Base-by-base conservation (phyloP, 192 early-diverging fungal genomes). In the Mortierella claussenii region DNA sequence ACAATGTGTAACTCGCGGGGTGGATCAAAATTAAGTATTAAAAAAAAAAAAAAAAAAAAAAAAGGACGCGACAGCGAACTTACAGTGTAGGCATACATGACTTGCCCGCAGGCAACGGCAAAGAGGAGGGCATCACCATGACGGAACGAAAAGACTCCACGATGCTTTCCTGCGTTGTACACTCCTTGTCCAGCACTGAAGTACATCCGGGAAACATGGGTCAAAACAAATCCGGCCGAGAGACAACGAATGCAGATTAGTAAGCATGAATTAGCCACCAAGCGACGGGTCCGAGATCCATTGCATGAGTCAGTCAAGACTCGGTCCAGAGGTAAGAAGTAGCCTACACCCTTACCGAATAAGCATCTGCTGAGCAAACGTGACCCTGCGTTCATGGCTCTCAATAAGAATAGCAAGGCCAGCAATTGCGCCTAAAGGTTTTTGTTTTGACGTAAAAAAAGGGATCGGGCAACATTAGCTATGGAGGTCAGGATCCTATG, bases 51-150 rank as follows among this genome's bases (percentile, higher is more conserved):
- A n/a, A n/a, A n/a, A n/a, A n/a, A n/a, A n/a, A n/a, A n/a, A n/a
- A n/a, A n/a, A n/a, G n/a, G n/a, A n/a, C n/a, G n/a, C n/a, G n/a
- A n/a, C n/a, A n/a, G n/a, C n/a, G 40, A 9, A 52, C 79, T 79
- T 86, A 88, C 86, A 23, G 85, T 86, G 48, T 88, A 88, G 17
- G 81, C 85, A 68, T 88, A 88, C 30, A 86, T 46, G 31, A 88
- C 80, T 55, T 88, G 87, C 13, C 65, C 87, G 57, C 70, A 84
- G 15, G 85, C 74, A 8, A 88, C 50, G 17, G 79, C 78, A 69
- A 88, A 88, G 27, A 88, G 58, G 21, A 85, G 45, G 51, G 85
- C 75, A 59, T 85, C 87, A 17, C 85, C 85, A 78, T 88, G 79
- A 56, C 82, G 80, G 61, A 88, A 78, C 20, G 79, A 63, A 58